A percentile compares a stretch with the other conserved stretches of the same genome.
Evolutionary conservation across 768 basidiomycete genomes (phyloP).

Genomic region (Punctularia strigosozonata): DNA sequence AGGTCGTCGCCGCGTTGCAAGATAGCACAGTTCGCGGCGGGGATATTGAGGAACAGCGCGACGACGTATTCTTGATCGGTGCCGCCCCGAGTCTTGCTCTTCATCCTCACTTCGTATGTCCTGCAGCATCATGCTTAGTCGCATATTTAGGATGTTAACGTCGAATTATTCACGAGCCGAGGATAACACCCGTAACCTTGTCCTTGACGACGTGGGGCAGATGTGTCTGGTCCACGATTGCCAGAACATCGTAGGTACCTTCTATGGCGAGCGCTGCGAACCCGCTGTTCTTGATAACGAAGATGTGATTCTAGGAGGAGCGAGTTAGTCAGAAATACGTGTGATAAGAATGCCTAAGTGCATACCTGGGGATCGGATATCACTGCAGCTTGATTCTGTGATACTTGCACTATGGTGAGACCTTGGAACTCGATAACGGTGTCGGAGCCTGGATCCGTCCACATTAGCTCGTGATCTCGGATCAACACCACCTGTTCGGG

Average conservation of each 20-base stretch:
- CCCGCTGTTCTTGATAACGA: constrained; percentile 69
- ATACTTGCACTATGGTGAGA: constrained; percentile 76
- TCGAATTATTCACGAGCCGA: constrained; percentile 46
- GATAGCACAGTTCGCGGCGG: constrained; percentile 80
- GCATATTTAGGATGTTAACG: neutral
- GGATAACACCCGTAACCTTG: constrained; percentile 41
- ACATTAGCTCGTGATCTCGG: constrained; percentile 1
- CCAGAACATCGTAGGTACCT: constrained; percentile 65
- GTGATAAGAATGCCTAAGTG: neutral
- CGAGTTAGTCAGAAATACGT: neutral
- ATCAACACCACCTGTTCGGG: neutral
- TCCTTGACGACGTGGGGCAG: constrained; percentile 49
- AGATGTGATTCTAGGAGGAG: constrained; percentile 45
- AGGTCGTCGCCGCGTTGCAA: constrained; percentile 74
- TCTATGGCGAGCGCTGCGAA: constrained; percentile 70
- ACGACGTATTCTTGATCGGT: constrained; percentile 58
- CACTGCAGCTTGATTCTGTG: constrained; percentile 73
- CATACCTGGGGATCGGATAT: constrained; percentile 57
- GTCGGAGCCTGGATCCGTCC: constrained; percentile 47
- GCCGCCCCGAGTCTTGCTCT: constrained; percentile 32
- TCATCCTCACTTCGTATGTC: constrained; percentile 75
- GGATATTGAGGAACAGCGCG: constrained; percentile 72
- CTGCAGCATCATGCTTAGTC: constrained; percentile 12
- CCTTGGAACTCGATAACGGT: constrained; percentile 75
- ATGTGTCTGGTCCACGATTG: constrained; percentile 79